phyloP scores from a whole-genome alignment of 148 eudicot genomes.

The Diospyros kaki region DNA sequence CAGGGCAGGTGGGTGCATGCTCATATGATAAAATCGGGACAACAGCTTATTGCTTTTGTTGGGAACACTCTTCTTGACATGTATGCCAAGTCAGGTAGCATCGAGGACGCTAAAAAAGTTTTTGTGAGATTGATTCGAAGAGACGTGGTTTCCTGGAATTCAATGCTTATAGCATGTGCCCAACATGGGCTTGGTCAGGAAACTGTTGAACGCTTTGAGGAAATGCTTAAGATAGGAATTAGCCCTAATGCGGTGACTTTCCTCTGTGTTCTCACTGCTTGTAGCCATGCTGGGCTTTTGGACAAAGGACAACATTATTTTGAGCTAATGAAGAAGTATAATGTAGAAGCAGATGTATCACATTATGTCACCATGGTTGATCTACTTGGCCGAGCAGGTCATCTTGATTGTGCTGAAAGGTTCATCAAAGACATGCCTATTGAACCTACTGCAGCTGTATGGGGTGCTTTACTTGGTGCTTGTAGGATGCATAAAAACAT shows the following conservation, averaged over 20 bases:
- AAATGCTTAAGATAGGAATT: constrained; percentile 19
- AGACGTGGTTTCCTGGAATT: constrained; percentile 24
- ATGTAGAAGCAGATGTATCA: constrained; percentile 15
- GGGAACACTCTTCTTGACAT: constrained; percentile 24
- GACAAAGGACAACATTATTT: constrained; percentile 18
- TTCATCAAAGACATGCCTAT: constrained; percentile 19
- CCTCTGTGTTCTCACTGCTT: constrained; percentile 21
- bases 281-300: constrained; percentile 21
- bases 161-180: constrained; percentile 22
- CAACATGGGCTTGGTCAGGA: constrained; percentile 19
- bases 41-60: constrained; percentile 2
- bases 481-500: constrained; percentile 23
- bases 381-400: constrained; percentile 21
- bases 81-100: constrained; percentile 25
- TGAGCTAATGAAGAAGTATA: constrained; percentile 16
- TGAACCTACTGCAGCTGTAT: constrained; percentile 20
- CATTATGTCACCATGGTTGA: constrained; percentile 20
- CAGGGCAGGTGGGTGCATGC: constrained; percentile 23
- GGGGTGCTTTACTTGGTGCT: constrained; percentile 25
- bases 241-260: constrained; percentile 16
- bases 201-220: constrained; percentile 13
- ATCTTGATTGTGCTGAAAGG: constrained; percentile 13
- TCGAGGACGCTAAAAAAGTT: constrained; percentile 15
- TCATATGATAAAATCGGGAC: constrained; percentile 15
- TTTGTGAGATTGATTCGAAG: constrained; percentile 12